A percentile compares a stretch with the other conserved stretches of the same genome.
phyloP scores from a whole-genome alignment of 169 alveolate genomes.

The Pseudocohnilembus persalinus region DNA sequence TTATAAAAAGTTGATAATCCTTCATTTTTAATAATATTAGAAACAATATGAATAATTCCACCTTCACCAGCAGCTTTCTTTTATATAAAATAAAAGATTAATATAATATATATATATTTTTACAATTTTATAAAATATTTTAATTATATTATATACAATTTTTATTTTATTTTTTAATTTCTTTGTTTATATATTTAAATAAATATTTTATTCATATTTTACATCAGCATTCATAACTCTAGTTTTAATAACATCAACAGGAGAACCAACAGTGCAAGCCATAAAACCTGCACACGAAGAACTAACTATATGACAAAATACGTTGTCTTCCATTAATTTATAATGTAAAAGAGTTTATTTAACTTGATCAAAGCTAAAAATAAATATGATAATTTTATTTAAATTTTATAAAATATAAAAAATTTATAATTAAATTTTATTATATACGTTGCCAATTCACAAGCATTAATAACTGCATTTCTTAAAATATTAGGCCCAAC shows the following conservation, averaged over 20 bases:
- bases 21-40: constrained; percentile 44
- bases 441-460: constrained; percentile 75
- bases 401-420: constrained; percentile 22
- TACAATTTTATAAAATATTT: neutral
- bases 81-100: neutral
- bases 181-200: no score
- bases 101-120: neutral
- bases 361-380: constrained; percentile 38
- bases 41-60: constrained; percentile 40
- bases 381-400: neutral
- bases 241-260: constrained; percentile 78
- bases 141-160: neutral
- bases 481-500: constrained; percentile 71
- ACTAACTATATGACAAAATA: constrained; percentile 56
- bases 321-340: constrained; percentile 60
- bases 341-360: constrained; percentile 58
- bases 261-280: constrained; percentile 67
- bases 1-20: constrained; percentile 55
- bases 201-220: constrained; percentile 20
- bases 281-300: constrained; percentile 78
- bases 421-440: no score
- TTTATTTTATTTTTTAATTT: neutral
- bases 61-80: neutral
- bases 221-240: constrained; percentile 70
- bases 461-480: constrained; percentile 66